A percentile compares a stretch with the other conserved stretches of the same genome.
phyloP scores from a whole-genome alignment of 768 basidiomycete genomes.

The Scleroderma citrinum region DNA sequence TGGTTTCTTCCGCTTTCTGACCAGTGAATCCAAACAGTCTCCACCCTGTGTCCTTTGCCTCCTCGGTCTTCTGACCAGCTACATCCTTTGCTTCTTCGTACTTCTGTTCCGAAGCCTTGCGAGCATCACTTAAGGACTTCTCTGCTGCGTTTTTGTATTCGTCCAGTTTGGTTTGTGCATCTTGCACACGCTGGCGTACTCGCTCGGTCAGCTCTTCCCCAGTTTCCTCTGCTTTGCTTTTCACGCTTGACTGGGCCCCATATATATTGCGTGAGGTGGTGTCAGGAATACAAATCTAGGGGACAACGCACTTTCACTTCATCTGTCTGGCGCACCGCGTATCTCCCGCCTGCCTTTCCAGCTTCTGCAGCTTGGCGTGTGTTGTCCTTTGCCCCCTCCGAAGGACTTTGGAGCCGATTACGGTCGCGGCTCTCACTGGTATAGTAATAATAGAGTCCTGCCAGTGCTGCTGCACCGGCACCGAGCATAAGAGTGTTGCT shows the following conservation, averaged over 20 bases:
- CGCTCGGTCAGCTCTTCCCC: slow-evolving; percentile 21
- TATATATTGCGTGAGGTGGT: not conserved
- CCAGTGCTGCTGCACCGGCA: slow-evolving; percentile 29
- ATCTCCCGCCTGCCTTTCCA: slow-evolving; percentile 27
- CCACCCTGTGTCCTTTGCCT: slow-evolving; percentile 23
- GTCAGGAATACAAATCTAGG: not conserved
- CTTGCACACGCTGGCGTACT: slow-evolving; percentile 20
- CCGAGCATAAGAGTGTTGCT: slow-evolving; percentile 26
- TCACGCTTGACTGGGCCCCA: slow-evolving; percentile 12
- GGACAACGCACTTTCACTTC: slow-evolving; percentile 30
- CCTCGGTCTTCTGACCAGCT: slow-evolving; percentile 14
- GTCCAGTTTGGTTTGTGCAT: slow-evolving; percentile 18
- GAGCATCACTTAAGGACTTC: slow-evolving; percentile 18
- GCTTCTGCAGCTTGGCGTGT: slow-evolving; percentile 19
- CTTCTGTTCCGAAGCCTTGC: slow-evolving; percentile 21
- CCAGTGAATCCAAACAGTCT: slow-evolving; percentile 38
- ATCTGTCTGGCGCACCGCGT: slow-evolving; percentile 22
- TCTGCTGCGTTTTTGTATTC: slow-evolving; percentile 22
- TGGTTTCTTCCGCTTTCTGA: slow-evolving; percentile 26
- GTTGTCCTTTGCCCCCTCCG: slow-evolving; percentile 15
- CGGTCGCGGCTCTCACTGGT: slow-evolving; percentile 16
- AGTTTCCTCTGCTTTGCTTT: slow-evolving; percentile 17
- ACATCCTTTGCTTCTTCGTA: slow-evolving; percentile 27
- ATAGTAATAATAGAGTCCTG: slow-evolving; percentile 35
- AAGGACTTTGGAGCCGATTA: slow-evolving; percentile 5